Percentiles rank a stretch among this genome's conserved stretches.
These are phyloP conservation scores for Barnettozyma botsteinii DNA, from an alignment of 805 yeast species.

Conservation along the genomic window DNA sequence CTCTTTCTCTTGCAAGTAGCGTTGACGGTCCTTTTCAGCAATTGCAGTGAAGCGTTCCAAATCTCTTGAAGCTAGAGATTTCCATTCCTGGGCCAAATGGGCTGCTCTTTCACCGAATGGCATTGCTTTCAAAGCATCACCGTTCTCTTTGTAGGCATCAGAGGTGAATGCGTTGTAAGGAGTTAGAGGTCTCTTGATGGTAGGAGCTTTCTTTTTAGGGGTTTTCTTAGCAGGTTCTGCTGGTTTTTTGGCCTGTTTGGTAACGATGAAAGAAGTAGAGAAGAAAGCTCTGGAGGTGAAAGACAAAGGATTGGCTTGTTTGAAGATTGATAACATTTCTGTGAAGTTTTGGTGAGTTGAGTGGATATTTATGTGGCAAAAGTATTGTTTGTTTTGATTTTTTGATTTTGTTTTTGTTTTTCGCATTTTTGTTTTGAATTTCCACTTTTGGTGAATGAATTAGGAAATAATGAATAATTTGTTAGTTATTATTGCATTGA, in stretches of 20 bases:
- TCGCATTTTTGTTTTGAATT: too few species aligned
- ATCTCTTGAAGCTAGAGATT: conserved; percentile 9
- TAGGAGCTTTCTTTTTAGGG: neutral
- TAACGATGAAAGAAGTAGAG: neutral
- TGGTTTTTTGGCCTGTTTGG: neutral
- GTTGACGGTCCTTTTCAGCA: conserved; percentile 13
- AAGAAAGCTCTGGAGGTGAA: neutral
- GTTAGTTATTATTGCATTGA: neutral
- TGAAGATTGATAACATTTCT: conserved; percentile 2
- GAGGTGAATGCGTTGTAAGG: conserved; percentile 14
- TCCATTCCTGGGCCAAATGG: conserved; percentile 12
- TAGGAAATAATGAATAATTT: neutral
- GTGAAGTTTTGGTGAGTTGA: too few species aligned
- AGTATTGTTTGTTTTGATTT: conserved; percentile 1
- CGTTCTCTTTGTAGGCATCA: conserved; percentile 10
- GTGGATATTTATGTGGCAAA: neutral
- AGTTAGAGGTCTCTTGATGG: conserved; percentile 1
- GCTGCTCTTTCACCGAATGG: conserved; percentile 14
- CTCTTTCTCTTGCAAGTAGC: conserved; percentile 14
- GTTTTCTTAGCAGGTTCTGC: neutral
- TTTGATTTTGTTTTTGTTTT: neutral
- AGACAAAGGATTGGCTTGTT: neutral
- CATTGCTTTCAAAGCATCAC: conserved; percentile 10
- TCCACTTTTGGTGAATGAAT: neutral
- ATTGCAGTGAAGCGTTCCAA: conserved; percentile 8